phyloP scores from a whole-genome alignment of 805 yeast species.

The Cyberlindnera veronae region DNA sequence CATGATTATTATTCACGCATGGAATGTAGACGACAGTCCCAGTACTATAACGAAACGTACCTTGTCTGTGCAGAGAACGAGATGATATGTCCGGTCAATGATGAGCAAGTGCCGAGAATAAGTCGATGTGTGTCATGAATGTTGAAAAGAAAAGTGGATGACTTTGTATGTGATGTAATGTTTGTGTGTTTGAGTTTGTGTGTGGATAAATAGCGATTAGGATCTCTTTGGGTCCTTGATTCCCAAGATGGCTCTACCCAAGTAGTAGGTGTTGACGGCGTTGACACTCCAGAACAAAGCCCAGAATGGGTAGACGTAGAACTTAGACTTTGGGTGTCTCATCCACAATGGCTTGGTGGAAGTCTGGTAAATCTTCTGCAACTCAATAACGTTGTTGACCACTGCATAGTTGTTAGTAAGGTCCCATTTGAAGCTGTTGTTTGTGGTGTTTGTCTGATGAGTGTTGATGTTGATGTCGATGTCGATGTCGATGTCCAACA shows the following conservation, averaged over 20 bases:
- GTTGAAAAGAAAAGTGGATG: background rate
- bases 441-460: background rate
- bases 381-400: constrained; percentile 48
- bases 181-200: too few relatives aligned
- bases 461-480: background rate
- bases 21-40: too few relatives aligned
- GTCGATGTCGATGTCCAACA: background rate
- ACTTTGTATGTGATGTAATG: too few relatives aligned
- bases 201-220: background rate
- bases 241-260: constrained; percentile 69
- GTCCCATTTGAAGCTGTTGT: background rate
- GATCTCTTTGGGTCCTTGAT: constrained; percentile 45
- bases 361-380: constrained; percentile 57
- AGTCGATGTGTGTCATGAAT: background rate
- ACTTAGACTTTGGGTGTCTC: constrained; percentile 40
- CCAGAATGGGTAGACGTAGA: constrained; percentile 32
- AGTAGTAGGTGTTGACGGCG: constrained; percentile 28
- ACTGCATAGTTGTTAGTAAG: constrained; percentile 26
- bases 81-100: background rate
- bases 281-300: constrained; percentile 27
- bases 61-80: background rate
- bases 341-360: constrained; percentile 57
- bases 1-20: too few relatives aligned
- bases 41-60: too few relatives aligned
- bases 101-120: too few relatives aligned